phyloP scores from a whole-genome alignment of 1,139 yeast species.

The Diutina siamensis region DNA sequence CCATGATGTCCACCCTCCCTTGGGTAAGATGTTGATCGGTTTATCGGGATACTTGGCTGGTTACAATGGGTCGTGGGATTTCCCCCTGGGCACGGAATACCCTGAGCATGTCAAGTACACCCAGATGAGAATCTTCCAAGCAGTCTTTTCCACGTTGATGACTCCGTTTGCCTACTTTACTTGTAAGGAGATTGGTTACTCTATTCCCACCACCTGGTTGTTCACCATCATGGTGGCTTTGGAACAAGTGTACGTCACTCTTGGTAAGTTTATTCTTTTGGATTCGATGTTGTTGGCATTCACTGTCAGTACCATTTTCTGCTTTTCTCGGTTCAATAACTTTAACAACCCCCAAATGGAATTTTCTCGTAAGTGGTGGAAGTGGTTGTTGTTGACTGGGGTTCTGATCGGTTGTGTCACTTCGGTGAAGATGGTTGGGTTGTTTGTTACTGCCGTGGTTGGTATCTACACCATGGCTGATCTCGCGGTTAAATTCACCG shows the following conservation, averaged over 20 bases:
- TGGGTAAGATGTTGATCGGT: conserved; percentile 95
- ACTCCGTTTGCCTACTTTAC: conserved; percentile 93
- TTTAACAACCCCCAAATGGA: conserved; percentile 44
- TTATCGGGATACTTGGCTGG: conserved; percentile 90
- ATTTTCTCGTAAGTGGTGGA: conserved; percentile 86
- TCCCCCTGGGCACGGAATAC: conserved; percentile 75
- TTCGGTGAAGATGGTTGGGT: conserved; percentile 93
- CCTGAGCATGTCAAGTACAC: conserved; percentile 84
- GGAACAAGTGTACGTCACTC: conserved; percentile 78
- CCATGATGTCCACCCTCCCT: conserved; percentile 97
- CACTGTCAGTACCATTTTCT: conserved; percentile 72
- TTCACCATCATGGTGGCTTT: conserved; percentile 77
- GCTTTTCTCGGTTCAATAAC: conserved; percentile 71
- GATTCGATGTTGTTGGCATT: conserved; percentile 95
- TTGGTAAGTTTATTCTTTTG: conserved; percentile 83
- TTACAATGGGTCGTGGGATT: conserved; percentile 91
- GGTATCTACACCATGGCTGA: conserved; percentile 81
- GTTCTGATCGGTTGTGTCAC: conserved; percentile 83
- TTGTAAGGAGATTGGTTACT: conserved; percentile 73
- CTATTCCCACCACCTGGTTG: conserved; percentile 77
- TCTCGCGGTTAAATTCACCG: conserved; percentile 58
- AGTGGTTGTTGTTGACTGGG: conserved; percentile 75
- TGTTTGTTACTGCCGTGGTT: conserved; percentile 71
- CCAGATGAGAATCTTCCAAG: conserved; percentile 90
- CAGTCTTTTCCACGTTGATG: conserved; percentile 78